Conservation (phyloP, 2,329 filamentous ascomycete genomes). For the Kalaharituber pfeilii region DNA sequence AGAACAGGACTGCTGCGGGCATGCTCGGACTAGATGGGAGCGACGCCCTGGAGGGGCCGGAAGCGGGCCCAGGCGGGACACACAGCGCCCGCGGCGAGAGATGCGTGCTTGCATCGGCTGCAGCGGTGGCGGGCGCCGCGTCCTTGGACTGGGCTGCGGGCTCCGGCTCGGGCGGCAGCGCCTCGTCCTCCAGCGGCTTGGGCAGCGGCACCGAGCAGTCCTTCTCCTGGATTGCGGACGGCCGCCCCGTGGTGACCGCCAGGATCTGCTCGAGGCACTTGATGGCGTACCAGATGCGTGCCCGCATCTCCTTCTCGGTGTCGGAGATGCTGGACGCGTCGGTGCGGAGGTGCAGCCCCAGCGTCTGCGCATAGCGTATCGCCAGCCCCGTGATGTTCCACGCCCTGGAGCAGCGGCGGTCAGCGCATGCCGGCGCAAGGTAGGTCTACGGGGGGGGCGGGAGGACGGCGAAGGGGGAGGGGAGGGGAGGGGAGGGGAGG, state of each 20-base stretch:
- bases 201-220: constrained; percentile 18
- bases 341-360: constrained; percentile 22
- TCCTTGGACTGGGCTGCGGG: neutral
- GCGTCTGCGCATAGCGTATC: constrained; percentile 20
- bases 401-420: too few relatives aligned
- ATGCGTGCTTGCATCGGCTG: neutral
- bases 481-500: too few relatives aligned
- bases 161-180: constrained; percentile 5
- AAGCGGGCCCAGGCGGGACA: constrained; percentile 1
- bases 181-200: constrained; percentile 16
- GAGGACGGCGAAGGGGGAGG: too few relatives aligned
- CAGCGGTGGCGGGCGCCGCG: neutral
- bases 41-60: constrained; percentile 5
- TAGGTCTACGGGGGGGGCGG: too few relatives aligned
- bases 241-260: constrained; percentile 21
- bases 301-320: constrained; percentile 21
- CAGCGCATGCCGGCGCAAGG: too few relatives aligned
- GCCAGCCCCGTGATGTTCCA: constrained; percentile 23
- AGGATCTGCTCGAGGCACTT: constrained; percentile 17
- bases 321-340: constrained; percentile 19
- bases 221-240: constrained; percentile 18
- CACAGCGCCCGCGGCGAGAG: neutral
- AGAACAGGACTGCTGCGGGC: constrained; percentile 12
- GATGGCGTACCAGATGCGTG: constrained; percentile 19
- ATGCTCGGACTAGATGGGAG: neutral